Conservation (phyloP, 192 early-diverging fungal species). For the Physocladia obscura region DNA sequence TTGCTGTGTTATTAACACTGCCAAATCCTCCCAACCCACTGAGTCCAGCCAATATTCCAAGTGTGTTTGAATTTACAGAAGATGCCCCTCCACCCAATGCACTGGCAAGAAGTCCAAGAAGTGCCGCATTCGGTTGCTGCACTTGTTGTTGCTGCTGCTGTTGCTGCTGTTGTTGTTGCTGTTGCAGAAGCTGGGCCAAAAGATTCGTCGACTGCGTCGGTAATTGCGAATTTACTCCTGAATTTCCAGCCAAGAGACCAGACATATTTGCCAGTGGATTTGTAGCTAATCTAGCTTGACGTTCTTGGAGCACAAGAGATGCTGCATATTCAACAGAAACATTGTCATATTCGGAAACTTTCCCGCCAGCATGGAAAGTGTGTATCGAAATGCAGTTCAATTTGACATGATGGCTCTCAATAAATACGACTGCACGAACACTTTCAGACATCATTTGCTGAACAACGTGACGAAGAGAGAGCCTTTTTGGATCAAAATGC, state of each 20-base stretch:
- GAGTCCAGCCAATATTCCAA: not conserved
- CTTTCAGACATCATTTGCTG: conserved; percentile 48
- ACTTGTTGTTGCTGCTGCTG: conserved; percentile 11
- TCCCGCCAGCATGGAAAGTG: conserved; percentile 37
- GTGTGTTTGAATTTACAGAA: not conserved
- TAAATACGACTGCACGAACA: conserved; percentile 44
- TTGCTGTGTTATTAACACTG: no score
- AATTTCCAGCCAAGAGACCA: not conserved
- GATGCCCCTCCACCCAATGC: conserved; percentile 12
- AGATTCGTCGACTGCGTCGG: conserved; percentile 37
- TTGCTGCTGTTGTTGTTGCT: conserved; percentile 4
- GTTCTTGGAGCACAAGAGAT: conserved; percentile 37
- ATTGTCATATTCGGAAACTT: conserved; percentile 48
- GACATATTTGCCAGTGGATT: conserved; percentile 20
- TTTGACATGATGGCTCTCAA: conserved; percentile 41
- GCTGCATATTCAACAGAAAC: conserved; percentile 36
- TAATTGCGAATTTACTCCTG: not conserved
- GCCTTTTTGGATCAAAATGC: conserved; percentile 27
- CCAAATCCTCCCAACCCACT: conserved; percentile 24
- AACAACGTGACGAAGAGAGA: conserved; percentile 33
- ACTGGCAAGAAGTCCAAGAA: conserved; percentile 21
- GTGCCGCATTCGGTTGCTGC: conserved; percentile 13
- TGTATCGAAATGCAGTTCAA: conserved; percentile 39
- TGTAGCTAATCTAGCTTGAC: conserved; percentile 21
- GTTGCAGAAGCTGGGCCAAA: conserved; percentile 6